Percentiles rank a stretch among this genome's conserved stretches.
Evolutionary conservation across 306 rosid species (phyloP).

Genomic region (Glycine soja): DNA sequence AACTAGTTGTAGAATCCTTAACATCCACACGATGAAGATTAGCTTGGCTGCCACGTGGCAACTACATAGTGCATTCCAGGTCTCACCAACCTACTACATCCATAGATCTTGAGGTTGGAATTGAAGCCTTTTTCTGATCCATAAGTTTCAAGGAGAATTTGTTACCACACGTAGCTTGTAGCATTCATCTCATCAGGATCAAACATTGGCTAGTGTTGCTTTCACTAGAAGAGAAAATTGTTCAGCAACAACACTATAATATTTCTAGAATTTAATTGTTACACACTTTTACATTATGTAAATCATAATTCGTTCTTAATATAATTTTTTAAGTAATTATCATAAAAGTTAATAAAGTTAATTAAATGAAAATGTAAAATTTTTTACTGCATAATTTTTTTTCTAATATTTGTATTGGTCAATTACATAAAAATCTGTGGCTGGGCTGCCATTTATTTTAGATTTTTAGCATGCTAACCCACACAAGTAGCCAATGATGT

Average conservation of each 20-base stretch:
- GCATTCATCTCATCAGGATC: conserved; percentile 7
- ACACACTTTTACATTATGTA: too few species aligned
- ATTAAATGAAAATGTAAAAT: too few species aligned
- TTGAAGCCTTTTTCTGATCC: conserved; percentile 58
- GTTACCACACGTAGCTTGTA: conserved; percentile 52
- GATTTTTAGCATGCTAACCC: background rate
- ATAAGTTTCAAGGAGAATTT: conserved; percentile 36
- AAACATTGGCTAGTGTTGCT: conserved; percentile 5
- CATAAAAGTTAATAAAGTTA: too few species aligned
- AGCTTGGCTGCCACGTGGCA: conserved; percentile 69
- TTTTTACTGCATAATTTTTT: too few species aligned
- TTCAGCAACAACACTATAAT: background rate
- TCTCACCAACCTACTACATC: conserved; percentile 16
- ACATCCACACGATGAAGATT: conserved; percentile 86
- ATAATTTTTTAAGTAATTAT: too few species aligned
- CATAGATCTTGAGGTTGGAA: conserved; percentile 42
- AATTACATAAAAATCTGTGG: background rate
- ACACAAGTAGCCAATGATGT: background rate
- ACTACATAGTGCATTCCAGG: background rate
- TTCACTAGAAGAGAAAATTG: conserved; percentile 25
- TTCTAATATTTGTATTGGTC: background rate
- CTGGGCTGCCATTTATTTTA: background rate
- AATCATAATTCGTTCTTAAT: too few species aligned
- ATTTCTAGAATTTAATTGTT: too few species aligned
- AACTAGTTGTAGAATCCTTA: conserved; percentile 49